phyloP scores from a whole-genome alignment of 495 filamentous ascomycete species.

The Glonium stellatum region DNA sequence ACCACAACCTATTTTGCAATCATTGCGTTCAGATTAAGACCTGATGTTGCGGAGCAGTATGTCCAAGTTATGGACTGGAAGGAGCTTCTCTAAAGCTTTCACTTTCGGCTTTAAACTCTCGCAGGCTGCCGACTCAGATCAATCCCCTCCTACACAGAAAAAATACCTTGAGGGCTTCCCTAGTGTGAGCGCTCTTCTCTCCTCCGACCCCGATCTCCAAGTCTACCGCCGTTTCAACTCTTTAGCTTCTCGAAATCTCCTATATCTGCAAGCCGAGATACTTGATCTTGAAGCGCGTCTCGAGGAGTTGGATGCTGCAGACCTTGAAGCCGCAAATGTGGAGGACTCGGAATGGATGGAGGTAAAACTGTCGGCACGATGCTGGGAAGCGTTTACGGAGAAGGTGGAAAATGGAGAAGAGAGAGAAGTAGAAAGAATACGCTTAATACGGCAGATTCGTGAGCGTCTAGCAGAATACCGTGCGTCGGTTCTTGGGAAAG shows the following conservation, averaged over 20 bases:
- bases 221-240: slow-evolving; percentile 21
- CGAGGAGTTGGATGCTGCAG: slow-evolving; percentile 16
- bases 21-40: neutral
- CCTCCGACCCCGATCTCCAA: slow-evolving; percentile 13
- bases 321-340: slow-evolving; percentile 9
- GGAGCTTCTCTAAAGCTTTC: neutral
- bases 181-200: slow-evolving; percentile 8
- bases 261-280: slow-evolving; percentile 23
- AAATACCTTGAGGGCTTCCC: slow-evolving; percentile 19
- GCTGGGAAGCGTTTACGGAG: slow-evolving; percentile 18
- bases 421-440: slow-evolving; percentile 11
- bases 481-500: neutral
- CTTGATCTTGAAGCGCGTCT: slow-evolving; percentile 16
- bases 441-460: slow-evolving; percentile 10
- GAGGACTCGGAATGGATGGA: slow-evolving; percentile 11
- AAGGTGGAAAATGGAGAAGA: slow-evolving; percentile 7
- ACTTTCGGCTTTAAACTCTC: neutral
- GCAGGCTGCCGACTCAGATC: neutral
- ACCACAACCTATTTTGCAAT: neutral
- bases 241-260: slow-evolving; percentile 17
- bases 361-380: slow-evolving; percentile 9
- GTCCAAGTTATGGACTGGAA: neutral
- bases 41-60: neutral
- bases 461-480: slow-evolving; percentile 17
- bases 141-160: neutral